A percentile compares a stretch with the other conserved stretches of the same genome.
Evolutionary conservation across 305 asterid species (phyloP).

Genomic region (Fraxinus angustifolia): DNA sequence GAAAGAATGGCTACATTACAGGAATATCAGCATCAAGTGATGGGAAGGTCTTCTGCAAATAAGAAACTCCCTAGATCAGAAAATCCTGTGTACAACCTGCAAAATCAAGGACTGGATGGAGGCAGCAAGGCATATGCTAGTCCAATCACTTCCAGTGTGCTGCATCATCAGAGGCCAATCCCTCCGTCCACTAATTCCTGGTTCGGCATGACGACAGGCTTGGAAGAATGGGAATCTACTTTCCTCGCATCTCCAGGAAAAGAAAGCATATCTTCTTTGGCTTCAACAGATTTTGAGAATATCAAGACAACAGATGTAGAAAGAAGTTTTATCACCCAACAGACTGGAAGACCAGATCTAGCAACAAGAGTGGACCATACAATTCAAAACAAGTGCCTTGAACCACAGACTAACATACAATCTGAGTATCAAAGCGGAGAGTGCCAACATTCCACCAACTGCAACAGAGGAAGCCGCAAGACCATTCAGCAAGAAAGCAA

Average conservation of each 20-base stretch:
- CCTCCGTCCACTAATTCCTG: constrained; percentile 31
- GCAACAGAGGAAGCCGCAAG: constrained; percentile 30
- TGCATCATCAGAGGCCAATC: constrained; percentile 27
- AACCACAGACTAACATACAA: constrained; percentile 26
- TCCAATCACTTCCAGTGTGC: constrained; percentile 31
- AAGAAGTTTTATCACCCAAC: constrained; percentile 29
- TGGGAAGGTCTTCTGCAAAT: constrained; percentile 24
- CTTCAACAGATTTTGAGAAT: constrained; percentile 34
- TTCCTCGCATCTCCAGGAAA: constrained; percentile 33
- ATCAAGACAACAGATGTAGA: constrained; percentile 34
- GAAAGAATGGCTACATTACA: constrained; percentile 40
- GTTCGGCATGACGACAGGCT: constrained; percentile 39
- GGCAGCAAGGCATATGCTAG: constrained; percentile 24
- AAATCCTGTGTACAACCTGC: constrained; percentile 24
- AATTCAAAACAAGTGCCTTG: constrained; percentile 22
- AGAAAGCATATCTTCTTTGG: constrained; percentile 38
- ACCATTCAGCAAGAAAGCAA: constrained; percentile 33
- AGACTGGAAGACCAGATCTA: constrained; percentile 31
- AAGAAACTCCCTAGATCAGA: constrained; percentile 34
- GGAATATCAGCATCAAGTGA: constrained; percentile 32
- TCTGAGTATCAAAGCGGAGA: constrained; percentile 28
- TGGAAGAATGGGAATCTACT: constrained; percentile 41
- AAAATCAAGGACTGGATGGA: constrained; percentile 23
- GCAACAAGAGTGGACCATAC: constrained; percentile 28
- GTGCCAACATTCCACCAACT: constrained; percentile 29